Evolutionary conservation across 805 yeast species (phyloP).

Genomic region (Saccharomyces kudriavzevii): DNA sequence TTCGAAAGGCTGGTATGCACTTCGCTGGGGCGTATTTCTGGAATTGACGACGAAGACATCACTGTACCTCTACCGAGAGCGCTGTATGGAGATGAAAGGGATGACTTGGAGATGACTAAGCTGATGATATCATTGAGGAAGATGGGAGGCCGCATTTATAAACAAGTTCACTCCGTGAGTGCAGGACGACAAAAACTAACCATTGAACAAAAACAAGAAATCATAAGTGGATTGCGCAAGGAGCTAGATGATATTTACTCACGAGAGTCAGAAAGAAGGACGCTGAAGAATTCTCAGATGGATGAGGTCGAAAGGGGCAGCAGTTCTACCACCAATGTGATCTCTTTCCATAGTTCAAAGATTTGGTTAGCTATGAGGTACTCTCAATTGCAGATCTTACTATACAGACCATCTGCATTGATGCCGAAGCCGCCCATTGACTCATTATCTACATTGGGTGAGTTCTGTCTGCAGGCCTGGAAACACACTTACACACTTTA

Average conservation of each 20-base stretch:
- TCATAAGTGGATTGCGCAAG: slow-evolving; percentile 30
- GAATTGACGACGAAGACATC: slow-evolving; percentile 43
- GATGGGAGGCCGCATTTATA: slow-evolving; percentile 41
- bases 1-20: slow-evolving; percentile 42
- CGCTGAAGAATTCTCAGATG: slow-evolving; percentile 8
- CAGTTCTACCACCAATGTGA: slow-evolving; percentile 9
- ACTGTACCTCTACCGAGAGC: slow-evolving; percentile 37
- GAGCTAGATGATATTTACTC: slow-evolving; percentile 27
- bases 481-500: slow-evolving; percentile 41
- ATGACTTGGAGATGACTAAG: slow-evolving; percentile 34
- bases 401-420: slow-evolving; percentile 44
- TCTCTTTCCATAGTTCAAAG: slow-evolving; percentile 31
- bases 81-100: slow-evolving; percentile 35
- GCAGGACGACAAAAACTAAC: slow-evolving; percentile 29
- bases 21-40: slow-evolving; percentile 42
- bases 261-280: slow-evolving; percentile 15
- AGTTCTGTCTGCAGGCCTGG: slow-evolving; percentile 38
- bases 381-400: slow-evolving; percentile 38
- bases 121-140: slow-evolving; percentile 38
- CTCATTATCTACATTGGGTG: slow-evolving; percentile 36
- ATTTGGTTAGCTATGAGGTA: slow-evolving; percentile 35
- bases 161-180: slow-evolving; percentile 39
- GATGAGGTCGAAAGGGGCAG: slow-evolving; percentile 10
- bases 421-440: slow-evolving; percentile 38
- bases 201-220: slow-evolving; percentile 28